These are phyloP conservation scores for Avena atlantica DNA, from an alignment of 176 grass and related monocot genomes.

Conservation along the genomic window DNA sequence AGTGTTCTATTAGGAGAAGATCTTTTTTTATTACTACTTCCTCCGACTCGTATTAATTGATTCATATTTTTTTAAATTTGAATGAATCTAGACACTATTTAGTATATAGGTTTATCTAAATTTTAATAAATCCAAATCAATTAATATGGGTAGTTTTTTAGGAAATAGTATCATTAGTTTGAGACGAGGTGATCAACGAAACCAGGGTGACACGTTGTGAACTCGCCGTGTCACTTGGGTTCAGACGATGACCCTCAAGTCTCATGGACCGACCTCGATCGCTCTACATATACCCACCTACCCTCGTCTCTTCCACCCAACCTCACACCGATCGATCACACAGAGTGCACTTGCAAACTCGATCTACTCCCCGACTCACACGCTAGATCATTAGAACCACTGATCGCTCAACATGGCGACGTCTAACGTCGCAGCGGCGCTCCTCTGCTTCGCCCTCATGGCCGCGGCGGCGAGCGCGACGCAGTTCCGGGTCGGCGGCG, in stretches of 20 bases:
- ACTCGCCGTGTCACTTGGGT: not conserved
- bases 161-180: too few relatives aligned
- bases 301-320: not conserved
- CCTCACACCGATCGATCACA: not conserved
- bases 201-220: not conserved
- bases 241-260: not conserved
- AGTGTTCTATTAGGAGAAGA: too few relatives aligned
- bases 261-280: not conserved
- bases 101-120: too few relatives aligned
- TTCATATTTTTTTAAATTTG: too few relatives aligned
- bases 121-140: too few relatives aligned
- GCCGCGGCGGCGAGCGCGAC: not conserved
- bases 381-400: not conserved
- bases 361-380: not conserved
- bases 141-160: too few relatives aligned
- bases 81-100: too few relatives aligned
- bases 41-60: too few relatives aligned
- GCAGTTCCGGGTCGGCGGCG: constrained; percentile 60
- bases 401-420: constrained; percentile 44
- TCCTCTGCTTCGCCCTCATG: not conserved
- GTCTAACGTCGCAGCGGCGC: not conserved
- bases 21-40: too few relatives aligned
- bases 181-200: constrained; percentile 1
- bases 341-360: not conserved
- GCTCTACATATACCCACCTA: not conserved